Evolutionary conservation across 345 rosid genomes (phyloP).

Genomic region (Lumnitzera racemosa): DNA sequence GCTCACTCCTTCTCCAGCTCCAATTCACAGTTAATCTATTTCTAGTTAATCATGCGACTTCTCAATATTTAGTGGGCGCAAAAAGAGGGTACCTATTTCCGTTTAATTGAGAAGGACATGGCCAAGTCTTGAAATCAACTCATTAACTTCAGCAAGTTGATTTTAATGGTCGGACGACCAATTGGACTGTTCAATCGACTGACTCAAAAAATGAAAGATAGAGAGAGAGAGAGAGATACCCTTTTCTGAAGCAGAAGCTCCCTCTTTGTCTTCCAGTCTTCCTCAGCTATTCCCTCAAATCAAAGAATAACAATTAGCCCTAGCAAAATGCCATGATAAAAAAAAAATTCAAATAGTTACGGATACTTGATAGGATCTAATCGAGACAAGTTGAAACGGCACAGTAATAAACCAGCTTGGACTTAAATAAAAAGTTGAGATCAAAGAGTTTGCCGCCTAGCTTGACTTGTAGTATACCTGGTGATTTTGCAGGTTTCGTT

Average conservation of each 20-base stretch:
- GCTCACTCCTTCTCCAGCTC: too few relatives aligned
- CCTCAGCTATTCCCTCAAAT: conserved; percentile 76
- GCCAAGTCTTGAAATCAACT: too few relatives aligned
- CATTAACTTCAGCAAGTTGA: not conserved
- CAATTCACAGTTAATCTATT: too few relatives aligned
- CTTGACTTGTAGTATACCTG: conserved; percentile 36
- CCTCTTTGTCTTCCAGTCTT: conserved; percentile 90
- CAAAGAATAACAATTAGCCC: conserved; percentile 9
- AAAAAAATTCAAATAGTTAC: not conserved
- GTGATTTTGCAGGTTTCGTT: conserved; percentile 77
- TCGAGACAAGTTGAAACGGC: not conserved
- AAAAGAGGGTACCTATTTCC: too few relatives aligned
- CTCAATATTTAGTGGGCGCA: too few relatives aligned
- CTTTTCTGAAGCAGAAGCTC: conserved; percentile 71
- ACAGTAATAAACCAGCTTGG: not conserved
- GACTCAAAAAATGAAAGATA: not conserved
- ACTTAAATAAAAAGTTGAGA: not conserved
- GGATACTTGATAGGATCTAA: not conserved
- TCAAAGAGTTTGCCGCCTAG: not conserved
- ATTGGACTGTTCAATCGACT: not conserved
- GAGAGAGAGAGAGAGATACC: conserved; percentile 27
- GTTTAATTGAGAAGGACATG: not conserved
- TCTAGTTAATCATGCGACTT: too few relatives aligned
- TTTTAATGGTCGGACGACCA: not conserved
- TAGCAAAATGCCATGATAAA: not conserved